Percentiles rank a stretch among this genome's conserved stretches.
Evolutionary conservation across 192 early-diverging fungal genomes (phyloP).

Genomic region (Podila clonocystis): DNA sequence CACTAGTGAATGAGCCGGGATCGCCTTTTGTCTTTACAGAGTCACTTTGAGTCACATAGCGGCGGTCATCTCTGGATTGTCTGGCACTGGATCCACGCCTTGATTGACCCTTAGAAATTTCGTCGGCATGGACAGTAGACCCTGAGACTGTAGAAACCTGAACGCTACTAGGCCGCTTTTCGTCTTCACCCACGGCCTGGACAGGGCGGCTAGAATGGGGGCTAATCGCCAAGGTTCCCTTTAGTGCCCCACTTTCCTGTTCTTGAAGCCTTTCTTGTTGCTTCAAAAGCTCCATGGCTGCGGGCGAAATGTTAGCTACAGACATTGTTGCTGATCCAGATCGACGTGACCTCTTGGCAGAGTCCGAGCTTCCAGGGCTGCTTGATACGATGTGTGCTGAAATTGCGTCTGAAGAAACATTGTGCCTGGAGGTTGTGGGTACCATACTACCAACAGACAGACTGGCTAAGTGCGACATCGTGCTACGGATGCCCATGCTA

Average conservation of each 20-base stretch:
- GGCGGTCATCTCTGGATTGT: neutral
- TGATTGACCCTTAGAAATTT: neutral
- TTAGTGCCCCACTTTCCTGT: slow-evolving; percentile 5
- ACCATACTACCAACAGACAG: neutral
- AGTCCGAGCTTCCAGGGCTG: slow-evolving; percentile 1
- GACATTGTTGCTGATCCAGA: slow-evolving; percentile 13
- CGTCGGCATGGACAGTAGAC: neutral
- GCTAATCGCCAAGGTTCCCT: neutral
- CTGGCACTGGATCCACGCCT: neutral
- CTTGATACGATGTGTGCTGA: neutral
- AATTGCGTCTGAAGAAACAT: neutral
- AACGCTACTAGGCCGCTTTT: neutral
- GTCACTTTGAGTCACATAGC: neutral
- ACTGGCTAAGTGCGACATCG: slow-evolving; percentile 21
- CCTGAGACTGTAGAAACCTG: neutral
- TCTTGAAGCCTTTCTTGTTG: slow-evolving; percentile 33
- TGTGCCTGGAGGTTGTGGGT: neutral
- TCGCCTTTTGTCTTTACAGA: neutral
- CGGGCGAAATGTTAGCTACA: slow-evolving; percentile 20
- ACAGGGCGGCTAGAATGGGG: neutral
- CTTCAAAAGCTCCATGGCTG: slow-evolving; percentile 23
- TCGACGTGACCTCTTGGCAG: slow-evolving; percentile 1
- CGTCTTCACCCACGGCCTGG: neutral
- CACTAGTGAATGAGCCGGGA: neutral
- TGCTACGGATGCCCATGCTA: slow-evolving; percentile 17